Percentiles rank a stretch among this genome's conserved stretches.
Evolutionary conservation across 1,284 basidiomycete genomes (phyloP).

Genomic region (Ganoderma lucidum): DNA sequence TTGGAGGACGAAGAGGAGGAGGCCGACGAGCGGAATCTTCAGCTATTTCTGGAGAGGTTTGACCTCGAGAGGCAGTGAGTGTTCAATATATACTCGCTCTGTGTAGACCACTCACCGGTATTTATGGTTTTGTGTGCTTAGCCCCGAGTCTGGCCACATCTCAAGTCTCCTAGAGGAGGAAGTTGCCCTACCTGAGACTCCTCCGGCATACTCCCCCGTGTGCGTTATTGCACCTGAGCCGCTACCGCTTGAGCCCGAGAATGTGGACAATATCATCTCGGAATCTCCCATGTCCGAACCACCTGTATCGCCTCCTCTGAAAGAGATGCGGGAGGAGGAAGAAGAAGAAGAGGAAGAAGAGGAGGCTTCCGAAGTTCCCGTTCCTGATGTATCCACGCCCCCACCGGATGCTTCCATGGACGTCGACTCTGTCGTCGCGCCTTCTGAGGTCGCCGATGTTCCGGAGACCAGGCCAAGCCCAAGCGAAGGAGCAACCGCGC

Average conservation of each 20-base stretch:
- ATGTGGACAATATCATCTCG: slow-evolving; percentile 14
- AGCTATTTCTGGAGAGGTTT: slow-evolving; percentile 60
- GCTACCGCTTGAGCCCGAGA: not conserved
- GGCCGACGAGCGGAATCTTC: slow-evolving; percentile 51
- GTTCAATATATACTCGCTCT: not conserved
- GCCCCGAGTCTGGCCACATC: slow-evolving; percentile 49
- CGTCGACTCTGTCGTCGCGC: slow-evolving; percentile 20
- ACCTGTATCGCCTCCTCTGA: slow-evolving; percentile 27
- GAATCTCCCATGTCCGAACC: slow-evolving; percentile 39
- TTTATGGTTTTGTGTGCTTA: slow-evolving; percentile 26
- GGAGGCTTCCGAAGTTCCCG: not conserved
- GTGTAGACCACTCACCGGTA: not conserved
- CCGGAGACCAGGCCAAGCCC: not conserved
- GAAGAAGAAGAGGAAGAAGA: slow-evolving; percentile 2
- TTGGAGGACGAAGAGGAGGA: slow-evolving; percentile 43
- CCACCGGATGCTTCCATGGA: slow-evolving; percentile 30
- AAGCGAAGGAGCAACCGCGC: slow-evolving; percentile 12
- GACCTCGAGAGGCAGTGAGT: slow-evolving; percentile 60
- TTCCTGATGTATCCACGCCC: not conserved
- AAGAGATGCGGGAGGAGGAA: not conserved
- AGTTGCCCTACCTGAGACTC: slow-evolving; percentile 33
- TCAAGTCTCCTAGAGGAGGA: slow-evolving; percentile 38
- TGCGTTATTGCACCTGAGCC: slow-evolving; percentile 6
- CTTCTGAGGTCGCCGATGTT: not conserved
- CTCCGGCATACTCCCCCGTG: slow-evolving; percentile 33